These are phyloP conservation scores for Stemphylium vesicarium DNA, from an alignment of 2,329 filamentous ascomycete species.

Conservation along the genomic window DNA sequence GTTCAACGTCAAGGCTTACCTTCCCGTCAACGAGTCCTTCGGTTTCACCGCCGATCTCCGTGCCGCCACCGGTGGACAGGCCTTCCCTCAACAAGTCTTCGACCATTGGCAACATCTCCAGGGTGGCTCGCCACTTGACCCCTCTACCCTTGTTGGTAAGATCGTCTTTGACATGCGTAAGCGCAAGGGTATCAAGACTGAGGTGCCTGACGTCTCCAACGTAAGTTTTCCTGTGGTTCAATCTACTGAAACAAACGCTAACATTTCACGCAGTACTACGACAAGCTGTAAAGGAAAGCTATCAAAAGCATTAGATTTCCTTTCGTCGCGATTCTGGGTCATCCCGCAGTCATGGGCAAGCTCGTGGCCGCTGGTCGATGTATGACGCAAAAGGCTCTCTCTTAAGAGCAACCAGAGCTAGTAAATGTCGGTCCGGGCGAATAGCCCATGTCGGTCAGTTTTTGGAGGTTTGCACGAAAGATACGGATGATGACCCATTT, in stretches of 20 bases:
- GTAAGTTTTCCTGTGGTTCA: conserved; percentile 64
- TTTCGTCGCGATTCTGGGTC: conserved; percentile 43
- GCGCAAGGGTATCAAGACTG: conserved; percentile 99
- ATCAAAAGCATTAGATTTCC: conserved; percentile 53
- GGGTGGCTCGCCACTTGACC: conserved; percentile 89
- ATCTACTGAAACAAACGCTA: conserved; percentile 46
- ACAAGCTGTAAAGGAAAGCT: conserved; percentile 84
- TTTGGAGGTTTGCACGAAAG: conserved; percentile 40
- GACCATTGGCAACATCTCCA: conserved; percentile 98
- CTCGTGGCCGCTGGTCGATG: conserved; percentile 44
- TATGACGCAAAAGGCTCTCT: conserved; percentile 42
- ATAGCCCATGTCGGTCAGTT: conserved; percentile 38
- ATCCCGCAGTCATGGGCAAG: conserved; percentile 44
- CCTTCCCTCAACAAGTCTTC: conserved; percentile 98
- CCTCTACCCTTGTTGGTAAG: conserved; percentile 78
- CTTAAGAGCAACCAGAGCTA: conserved; percentile 38
- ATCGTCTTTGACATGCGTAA: conserved; percentile 92
- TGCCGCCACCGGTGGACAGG: conserved; percentile 90
- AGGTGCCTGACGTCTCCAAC: conserved; percentile 92
- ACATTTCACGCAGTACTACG: conserved; percentile 77
- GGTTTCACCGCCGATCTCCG: conserved; percentile 99
- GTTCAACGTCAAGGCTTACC: conserved; percentile 98
- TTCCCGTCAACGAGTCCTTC: conserved; percentile 96
- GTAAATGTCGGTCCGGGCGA: conserved; percentile 49
- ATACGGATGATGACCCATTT: conserved; percentile 46